phyloP scores from a whole-genome alignment of 805 yeast genomes.

The Candida sanyiensis region DNA sequence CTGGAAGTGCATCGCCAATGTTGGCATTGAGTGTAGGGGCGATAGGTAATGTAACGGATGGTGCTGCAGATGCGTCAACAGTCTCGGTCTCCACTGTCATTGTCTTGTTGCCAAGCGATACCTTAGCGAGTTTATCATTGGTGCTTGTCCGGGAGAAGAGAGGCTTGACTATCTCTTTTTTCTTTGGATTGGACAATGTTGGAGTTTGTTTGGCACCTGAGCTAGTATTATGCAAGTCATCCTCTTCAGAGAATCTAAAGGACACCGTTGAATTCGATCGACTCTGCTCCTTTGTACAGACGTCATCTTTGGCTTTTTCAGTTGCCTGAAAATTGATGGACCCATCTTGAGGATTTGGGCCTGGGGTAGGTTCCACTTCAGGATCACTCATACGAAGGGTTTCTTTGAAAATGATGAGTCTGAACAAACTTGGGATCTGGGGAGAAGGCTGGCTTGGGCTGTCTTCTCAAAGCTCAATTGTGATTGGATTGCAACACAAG shows the following conservation, averaged over 20 bases:
- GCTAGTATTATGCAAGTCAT: no score
- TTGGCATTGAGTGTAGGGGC: constrained; percentile 9
- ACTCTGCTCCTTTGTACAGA: constrained; percentile 1
- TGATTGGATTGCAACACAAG: no score
- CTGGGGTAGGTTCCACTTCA: no score
- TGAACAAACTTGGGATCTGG: no score
- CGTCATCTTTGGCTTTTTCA: not conserved
- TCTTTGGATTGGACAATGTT: constrained; percentile 10
- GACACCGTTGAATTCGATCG: constrained; percentile 8
- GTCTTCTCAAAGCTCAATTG: no score
- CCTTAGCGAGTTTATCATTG: constrained; percentile 17
- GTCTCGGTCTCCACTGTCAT: constrained; percentile 62
- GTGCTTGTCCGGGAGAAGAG: constrained; percentile 23
- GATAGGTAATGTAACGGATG: constrained; percentile 25
- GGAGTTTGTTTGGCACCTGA: not conserved
- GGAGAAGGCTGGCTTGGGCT: no score
- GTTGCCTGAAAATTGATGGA: no score
- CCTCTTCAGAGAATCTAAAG: constrained; percentile 1
- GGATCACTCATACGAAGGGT: no score
- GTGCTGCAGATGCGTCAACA: constrained; percentile 39
- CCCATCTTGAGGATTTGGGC: no score
- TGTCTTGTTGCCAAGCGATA: constrained; percentile 22
- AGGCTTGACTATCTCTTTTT: constrained; percentile 23
- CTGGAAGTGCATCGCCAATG: constrained; percentile 16
- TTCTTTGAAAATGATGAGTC: no score